Evolutionary conservation across 2,329 filamentous ascomycete genomes (phyloP).

Genomic region (Cladosporium phlei): DNA sequence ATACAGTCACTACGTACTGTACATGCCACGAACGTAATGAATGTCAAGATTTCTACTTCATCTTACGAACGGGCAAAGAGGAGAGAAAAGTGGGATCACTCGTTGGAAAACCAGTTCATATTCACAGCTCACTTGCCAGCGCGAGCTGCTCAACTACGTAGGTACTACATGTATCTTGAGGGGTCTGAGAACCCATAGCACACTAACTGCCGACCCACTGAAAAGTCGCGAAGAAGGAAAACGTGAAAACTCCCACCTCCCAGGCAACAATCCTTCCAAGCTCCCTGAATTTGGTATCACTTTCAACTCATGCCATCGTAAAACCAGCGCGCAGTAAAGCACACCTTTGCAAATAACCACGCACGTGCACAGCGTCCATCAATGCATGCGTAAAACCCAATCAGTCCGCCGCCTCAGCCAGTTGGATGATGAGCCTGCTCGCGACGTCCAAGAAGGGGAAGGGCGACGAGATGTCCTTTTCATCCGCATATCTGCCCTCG

Average conservation of each 20-base stretch:
- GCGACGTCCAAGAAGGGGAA: slow-evolving; percentile 96
- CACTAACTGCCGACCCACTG: background rate
- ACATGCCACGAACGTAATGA: too few species aligned
- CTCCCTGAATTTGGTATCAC: slow-evolving; percentile 5
- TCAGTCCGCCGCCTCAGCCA: slow-evolving; percentile 69
- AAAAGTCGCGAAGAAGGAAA: background rate
- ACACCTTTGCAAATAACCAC: background rate
- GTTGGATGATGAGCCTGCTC: slow-evolving; percentile 83
- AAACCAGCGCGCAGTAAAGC: background rate
- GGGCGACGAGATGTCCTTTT: slow-evolving; percentile 91
- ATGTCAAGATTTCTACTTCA: too few species aligned
- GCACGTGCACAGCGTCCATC: background rate
- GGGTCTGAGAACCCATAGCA: background rate
- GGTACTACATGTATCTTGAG: too few species aligned
- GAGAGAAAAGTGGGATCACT: too few species aligned
- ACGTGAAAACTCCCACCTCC: background rate
- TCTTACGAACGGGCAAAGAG: too few species aligned
- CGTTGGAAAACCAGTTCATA: too few species aligned
- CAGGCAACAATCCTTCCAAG: background rate
- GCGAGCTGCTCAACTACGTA: slow-evolving; percentile 5
- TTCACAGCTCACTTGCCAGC: slow-evolving; percentile 4
- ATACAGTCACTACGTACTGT: too few species aligned
- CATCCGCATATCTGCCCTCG: slow-evolving; percentile 57
- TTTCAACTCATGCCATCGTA: slow-evolving; percentile 8
- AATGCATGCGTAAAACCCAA: background rate